Evolutionary conservation across 148 eudicot species (phyloP).

Genomic region (Nepenthes mirabilis): DNA sequence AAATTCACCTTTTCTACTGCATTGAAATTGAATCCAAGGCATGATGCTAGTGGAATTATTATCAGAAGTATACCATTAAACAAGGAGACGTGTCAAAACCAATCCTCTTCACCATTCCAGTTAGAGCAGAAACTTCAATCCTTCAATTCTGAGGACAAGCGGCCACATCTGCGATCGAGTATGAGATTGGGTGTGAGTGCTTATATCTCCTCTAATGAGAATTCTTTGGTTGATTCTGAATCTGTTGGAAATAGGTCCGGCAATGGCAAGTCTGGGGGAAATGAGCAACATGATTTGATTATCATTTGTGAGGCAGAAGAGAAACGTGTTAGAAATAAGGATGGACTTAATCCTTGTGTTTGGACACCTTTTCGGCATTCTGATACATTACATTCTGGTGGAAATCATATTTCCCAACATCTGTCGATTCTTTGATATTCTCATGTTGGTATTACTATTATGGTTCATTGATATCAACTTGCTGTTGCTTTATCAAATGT

Average conservation of each 20-base stretch:
- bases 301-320: slow-evolving; percentile 54
- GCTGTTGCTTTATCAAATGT: background rate
- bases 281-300: slow-evolving; percentile 30
- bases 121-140: slow-evolving; percentile 37
- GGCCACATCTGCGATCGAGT: slow-evolving; percentile 62
- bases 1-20: slow-evolving; percentile 23
- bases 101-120: slow-evolving; percentile 23
- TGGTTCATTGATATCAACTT: background rate
- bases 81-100: slow-evolving; percentile 47
- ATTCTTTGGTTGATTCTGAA: slow-evolving; percentile 18
- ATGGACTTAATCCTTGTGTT: slow-evolving; percentile 87
- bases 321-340: slow-evolving; percentile 68
- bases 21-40: slow-evolving; percentile 48
- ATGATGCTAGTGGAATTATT: slow-evolving; percentile 76
- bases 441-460: slow-evolving; percentile 41
- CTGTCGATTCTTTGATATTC: slow-evolving; percentile 18
- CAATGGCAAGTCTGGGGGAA: slow-evolving; percentile 38
- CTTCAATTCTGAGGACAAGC: slow-evolving; percentile 51
- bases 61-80: slow-evolving; percentile 66
- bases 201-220: slow-evolving; percentile 14
- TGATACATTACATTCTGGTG: slow-evolving; percentile 53
- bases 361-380: slow-evolving; percentile 84
- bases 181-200: slow-evolving; percentile 31
- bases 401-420: slow-evolving; percentile 39
- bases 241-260: slow-evolving; percentile 22